Conservation (phyloP, 768 basidiomycete genomes). For the Amanita subjunquillea region DNA sequence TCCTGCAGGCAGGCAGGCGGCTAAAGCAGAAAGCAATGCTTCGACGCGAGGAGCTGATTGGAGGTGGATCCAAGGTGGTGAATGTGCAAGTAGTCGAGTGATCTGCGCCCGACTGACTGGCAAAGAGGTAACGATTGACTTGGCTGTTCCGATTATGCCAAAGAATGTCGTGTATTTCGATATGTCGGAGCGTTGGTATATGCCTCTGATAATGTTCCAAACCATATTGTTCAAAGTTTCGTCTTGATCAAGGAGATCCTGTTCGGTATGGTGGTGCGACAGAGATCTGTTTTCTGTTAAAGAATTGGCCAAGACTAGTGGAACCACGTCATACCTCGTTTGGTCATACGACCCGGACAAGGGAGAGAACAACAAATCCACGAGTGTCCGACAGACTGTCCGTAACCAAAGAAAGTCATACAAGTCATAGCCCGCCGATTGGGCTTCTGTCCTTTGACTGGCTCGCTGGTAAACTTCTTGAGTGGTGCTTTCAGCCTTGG, state of each 20-base stretch:
- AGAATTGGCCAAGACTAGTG: not conserved
- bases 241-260: not conserved
- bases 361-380: not conserved
- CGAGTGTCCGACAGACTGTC: not conserved
- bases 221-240: not conserved
- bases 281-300: not conserved
- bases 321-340: not conserved
- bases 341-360: not conserved
- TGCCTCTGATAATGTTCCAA: not conserved
- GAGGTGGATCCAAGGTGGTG: not conserved
- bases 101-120: not conserved
- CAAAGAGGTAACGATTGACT: not conserved
- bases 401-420: not conserved
- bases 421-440: not conserved
- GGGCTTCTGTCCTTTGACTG: no score
- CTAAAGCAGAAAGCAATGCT: not conserved
- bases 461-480: no score
- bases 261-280: no score
- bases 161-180: not conserved
- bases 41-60: not conserved
- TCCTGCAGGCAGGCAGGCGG: not conserved
- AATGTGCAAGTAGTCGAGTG: not conserved
- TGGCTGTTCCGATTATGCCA: not conserved
- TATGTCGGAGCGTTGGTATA: not conserved
- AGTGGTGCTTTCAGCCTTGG: no score